Evolutionary conservation across 768 basidiomycete species (phyloP).

Genomic region (Pulveroboletus sp.): DNA sequence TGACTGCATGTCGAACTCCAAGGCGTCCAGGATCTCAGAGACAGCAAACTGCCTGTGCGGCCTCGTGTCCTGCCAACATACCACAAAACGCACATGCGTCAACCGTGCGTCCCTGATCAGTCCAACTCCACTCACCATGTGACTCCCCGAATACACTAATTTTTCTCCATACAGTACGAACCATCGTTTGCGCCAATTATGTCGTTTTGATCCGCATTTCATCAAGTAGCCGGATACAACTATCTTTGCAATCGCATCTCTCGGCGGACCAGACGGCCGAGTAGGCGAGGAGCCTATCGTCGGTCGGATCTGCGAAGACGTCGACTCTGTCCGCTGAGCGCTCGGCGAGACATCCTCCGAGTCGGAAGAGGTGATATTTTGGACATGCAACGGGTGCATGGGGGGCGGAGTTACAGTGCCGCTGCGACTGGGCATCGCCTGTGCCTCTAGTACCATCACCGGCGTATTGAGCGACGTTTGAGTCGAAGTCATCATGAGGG

Average conservation of each 20-base stretch:
- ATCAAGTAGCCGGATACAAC: conserved; percentile 89
- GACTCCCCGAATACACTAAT: conserved; percentile 83
- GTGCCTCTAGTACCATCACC: conserved; percentile 46
- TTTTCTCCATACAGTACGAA: conserved; percentile 89
- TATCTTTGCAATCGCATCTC: conserved; percentile 63
- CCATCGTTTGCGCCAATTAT: conserved; percentile 96
- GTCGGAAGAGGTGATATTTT: conserved; percentile 68
- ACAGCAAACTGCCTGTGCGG: conserved; percentile 84
- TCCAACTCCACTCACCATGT: conserved; percentile 69
- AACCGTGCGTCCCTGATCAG: conserved; percentile 14
- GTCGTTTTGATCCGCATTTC: conserved; percentile 92
- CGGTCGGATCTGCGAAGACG: conserved; percentile 42
- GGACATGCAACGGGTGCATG: conserved; percentile 36
- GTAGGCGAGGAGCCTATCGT: conserved; percentile 41
- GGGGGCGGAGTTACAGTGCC: conserved; percentile 44
- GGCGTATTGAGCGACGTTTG: conserved; percentile 50
- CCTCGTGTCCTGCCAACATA: conserved; percentile 69
- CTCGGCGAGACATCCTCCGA: conserved; percentile 65
- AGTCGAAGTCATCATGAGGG: conserved; percentile 57
- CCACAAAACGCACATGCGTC: conserved; percentile 3
- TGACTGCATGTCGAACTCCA: conserved; percentile 73
- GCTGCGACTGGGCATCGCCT: conserved; percentile 25
- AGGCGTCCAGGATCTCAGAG: conserved; percentile 80
- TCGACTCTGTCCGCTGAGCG: conserved; percentile 38
- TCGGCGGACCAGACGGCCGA: conserved; percentile 31